A percentile compares a stretch with the other conserved stretches of the same genome.
Evolutionary conservation across 805 yeast genomes (phyloP).

Genomic region (Jamesozyma rosinii): DNA sequence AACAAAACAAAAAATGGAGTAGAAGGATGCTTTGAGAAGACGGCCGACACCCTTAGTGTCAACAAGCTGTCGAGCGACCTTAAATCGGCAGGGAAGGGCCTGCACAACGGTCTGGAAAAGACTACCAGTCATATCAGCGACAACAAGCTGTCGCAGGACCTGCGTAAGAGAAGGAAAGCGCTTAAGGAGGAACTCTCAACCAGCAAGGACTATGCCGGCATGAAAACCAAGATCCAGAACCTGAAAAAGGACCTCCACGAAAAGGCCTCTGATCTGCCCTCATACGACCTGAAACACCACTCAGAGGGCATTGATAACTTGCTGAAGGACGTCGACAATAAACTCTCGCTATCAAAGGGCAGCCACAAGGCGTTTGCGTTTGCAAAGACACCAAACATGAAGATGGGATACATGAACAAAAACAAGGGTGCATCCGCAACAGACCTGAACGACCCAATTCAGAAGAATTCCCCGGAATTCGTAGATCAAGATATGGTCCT

Average conservation of each 20-base stretch:
- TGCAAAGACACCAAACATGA: slow-evolving; percentile 2
- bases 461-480: slow-evolving; percentile 1
- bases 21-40: background rate
- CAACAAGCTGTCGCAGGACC: background rate
- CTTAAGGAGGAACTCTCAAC: background rate
- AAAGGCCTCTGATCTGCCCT: slow-evolving; percentile 9
- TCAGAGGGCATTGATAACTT: slow-evolving; percentile 10
- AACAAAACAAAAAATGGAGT: background rate
- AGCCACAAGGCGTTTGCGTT: slow-evolving; percentile 2
- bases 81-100: background rate
- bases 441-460: background rate
- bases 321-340: slow-evolving; percentile 8
- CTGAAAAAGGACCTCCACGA: slow-evolving; percentile 9
- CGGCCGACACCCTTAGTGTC: background rate
- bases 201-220: background rate
- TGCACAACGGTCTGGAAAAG: background rate
- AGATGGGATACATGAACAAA: background rate
- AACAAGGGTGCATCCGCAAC: background rate
- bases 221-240: slow-evolving; percentile 5
- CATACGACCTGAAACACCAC: slow-evolving; percentile 15
- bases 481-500: slow-evolving; percentile 3
- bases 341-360: background rate
- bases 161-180: background rate
- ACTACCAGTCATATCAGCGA: background rate
- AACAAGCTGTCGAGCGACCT: background rate